Base-by-base conservation (phyloP, 768 basidiomycete species). In the Calocybe gangraenosa region DNA sequence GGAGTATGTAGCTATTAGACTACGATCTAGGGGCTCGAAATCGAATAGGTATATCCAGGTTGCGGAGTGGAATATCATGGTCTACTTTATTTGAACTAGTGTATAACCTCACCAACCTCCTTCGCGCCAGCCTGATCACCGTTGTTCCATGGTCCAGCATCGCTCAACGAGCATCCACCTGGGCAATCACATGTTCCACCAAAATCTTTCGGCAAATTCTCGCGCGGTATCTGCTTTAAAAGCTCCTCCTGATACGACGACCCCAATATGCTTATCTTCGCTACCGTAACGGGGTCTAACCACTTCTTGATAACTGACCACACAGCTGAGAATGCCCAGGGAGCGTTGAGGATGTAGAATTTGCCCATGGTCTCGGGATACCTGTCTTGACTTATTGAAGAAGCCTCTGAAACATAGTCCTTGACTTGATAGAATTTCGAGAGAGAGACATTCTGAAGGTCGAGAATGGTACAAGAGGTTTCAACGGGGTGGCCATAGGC, bases 331-430 rank as follows among this genome's bases (percentile, higher is more conserved):
- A 99, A 99, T 41, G 82, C 76, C 83, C 87, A 97, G 0, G 95
- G 95, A 0, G 92, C 89, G 60, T 98, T 97, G 77, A 96, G 88
- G 76, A 98, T 93, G 75, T 90, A 99, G 73, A 99, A 97, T 62
- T 89, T 91, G 71, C 95, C 95, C 95, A 97, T 92, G 53, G 76
- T 81, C 65, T 95, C 91, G 1, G 92, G 90, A 65, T 93, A 98
- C 53, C 87, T 75, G 70, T 96, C 79, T 65, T 96, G 93, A 9
- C 91, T 90, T 64, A 99, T 84, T 20, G 63, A 59, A 0, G 86
- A 70, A 0, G 92, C 88, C 17, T 78, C 65, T 50, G 73, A 76
- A 34, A 98, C 87, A 71, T 92, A 95, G 67, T 90, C 87, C 69
- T 91, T 94, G 68, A 98, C 93, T 58, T 78, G 79, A 65, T 85